Conservation (phyloP, 352 stramenopile species). For the Pythium chondricola region DNA sequence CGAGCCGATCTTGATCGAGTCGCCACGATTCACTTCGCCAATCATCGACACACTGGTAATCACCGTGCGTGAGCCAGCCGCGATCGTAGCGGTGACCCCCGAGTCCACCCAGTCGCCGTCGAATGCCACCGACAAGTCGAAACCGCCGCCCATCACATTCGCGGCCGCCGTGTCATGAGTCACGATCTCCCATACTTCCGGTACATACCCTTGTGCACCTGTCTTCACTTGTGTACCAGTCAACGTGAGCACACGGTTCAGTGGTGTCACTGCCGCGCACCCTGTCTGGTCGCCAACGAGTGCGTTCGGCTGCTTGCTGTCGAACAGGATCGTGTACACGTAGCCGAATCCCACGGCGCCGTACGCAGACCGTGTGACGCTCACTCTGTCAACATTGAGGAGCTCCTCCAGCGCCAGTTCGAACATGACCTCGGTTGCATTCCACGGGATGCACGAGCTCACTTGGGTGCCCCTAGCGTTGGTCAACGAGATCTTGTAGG, state of each 20-base stretch:
- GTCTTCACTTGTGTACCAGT: constrained; percentile 28
- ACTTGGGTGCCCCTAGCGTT: constrained; percentile 27
- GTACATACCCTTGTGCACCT: constrained; percentile 39
- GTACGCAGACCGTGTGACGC: constrained; percentile 44
- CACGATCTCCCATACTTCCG: constrained; percentile 62
- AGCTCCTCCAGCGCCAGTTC: constrained; percentile 66
- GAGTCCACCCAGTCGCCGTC: constrained; percentile 42
- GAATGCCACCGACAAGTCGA: constrained; percentile 73
- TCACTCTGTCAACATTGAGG: constrained; percentile 55
- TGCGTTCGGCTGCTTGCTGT: constrained; percentile 48
- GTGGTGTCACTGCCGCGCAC: constrained; percentile 31
- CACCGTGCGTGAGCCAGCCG: constrained; percentile 42
- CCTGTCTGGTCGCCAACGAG: constrained; percentile 32
- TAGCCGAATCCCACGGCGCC: constrained; percentile 44
- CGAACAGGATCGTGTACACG: constrained; percentile 70
- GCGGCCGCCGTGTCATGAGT: constrained; percentile 26
- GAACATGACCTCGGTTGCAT: constrained; percentile 59
- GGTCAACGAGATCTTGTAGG: constrained; percentile 52
- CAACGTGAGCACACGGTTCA: constrained; percentile 51
- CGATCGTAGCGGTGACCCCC: constrained; percentile 30
- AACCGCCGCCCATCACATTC: constrained; percentile 44
- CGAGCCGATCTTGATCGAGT: constrained; percentile 40
- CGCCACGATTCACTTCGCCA: constrained; percentile 60
- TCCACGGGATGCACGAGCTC: constrained; percentile 63
- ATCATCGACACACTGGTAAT: constrained; percentile 44